Percentiles rank a stretch among this genome's conserved stretches.
Evolutionary conservation across 495 filamentous ascomycete genomes (phyloP).

Genomic region (Umbilicaria muhlenbergii): DNA sequence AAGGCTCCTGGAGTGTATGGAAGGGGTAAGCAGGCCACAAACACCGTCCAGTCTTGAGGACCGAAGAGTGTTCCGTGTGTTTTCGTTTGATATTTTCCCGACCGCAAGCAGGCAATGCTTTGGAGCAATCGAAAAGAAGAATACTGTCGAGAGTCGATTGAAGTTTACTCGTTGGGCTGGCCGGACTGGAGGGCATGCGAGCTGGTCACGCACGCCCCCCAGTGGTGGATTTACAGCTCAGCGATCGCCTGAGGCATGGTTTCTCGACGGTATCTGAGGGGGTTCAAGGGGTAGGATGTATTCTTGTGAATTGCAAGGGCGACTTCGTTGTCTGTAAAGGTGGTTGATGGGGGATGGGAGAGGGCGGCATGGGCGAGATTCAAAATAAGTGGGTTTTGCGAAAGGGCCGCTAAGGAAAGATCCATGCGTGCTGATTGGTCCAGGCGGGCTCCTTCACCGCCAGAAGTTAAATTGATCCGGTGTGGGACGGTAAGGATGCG

Average conservation of each 20-base stretch:
- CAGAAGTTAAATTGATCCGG: no score
- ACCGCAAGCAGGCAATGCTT: conserved; percentile 18
- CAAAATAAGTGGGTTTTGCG: no score
- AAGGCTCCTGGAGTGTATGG: background rate
- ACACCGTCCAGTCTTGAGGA: conserved; percentile 11
- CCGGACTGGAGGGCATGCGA: conserved; percentile 61
- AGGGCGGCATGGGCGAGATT: no score
- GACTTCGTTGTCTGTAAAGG: conserved; percentile 50
- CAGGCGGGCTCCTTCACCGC: no score
- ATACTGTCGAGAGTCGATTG: conserved; percentile 64
- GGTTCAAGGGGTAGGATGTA: conserved; percentile 22
- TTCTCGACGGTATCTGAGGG: conserved; percentile 62
- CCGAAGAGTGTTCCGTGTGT: conserved; percentile 14
- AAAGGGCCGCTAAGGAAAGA: no score
- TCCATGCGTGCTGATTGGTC: no score
- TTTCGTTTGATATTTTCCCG: conserved; percentile 23
- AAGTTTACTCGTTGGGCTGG: conserved; percentile 65
- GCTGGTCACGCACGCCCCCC: conserved; percentile 44
- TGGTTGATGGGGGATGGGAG: no score
- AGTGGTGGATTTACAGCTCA: conserved; percentile 89
- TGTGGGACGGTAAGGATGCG: no score
- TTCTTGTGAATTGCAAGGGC: conserved; percentile 26
- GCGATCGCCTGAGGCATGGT: conserved; percentile 74
- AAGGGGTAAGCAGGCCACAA: conserved; percentile 11
- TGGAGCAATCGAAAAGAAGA: conserved; percentile 37